Evolutionary conservation across 768 basidiomycete species (phyloP), one percentile per base, ranked within the genome.

Genomic region (Cyclocybe aegerita): DNA sequence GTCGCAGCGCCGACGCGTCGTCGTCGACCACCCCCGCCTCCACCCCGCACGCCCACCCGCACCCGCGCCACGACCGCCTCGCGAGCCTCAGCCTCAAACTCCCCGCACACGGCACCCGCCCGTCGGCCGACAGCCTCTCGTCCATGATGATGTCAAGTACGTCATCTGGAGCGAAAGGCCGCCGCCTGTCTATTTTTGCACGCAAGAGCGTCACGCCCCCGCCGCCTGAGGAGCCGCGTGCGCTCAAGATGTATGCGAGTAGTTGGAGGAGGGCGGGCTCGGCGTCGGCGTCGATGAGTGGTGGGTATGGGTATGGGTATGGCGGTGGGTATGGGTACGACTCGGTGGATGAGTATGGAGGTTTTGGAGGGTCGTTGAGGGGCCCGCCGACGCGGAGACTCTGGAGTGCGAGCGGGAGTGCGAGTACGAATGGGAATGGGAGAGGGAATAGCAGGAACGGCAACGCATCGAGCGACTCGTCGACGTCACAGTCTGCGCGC

Each of bases 391-490:
- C 46, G 3, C 53, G 39, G 2, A n/a, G 36, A 7, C 17, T 43
- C 37, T 17, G 41, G 15, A 38, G 48, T 7, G 54, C 47, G 23
- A 4, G n/a, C 37, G 54, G 57, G 30, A 36, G 45, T 42, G 54
- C 46, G 3, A 46, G 39, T 29, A 38, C 29, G 8, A 23, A 32
- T 30, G 38, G 43, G 15, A 34, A 15, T 45, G 15, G 14, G 31
- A 30, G 23, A 30, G 30, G 23, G 29, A 32, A 30, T 9, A 34
- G 9, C n/a, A 29, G 42, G 39, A 38, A 12, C 35, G 48, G 4
- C 11, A 75, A 77, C 38, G 56, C 65, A 37, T 81, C 81, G 12
- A 77, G 72, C 48, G 74, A 77, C 14, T 79, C 78, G 4, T 79
- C 77, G 2, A 67, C 72, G 6, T 64, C 72, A 46, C 63, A 36